Conservation (phyloP, 805 yeast genomes). For the Hanseniaspora mollemarum region DNA sequence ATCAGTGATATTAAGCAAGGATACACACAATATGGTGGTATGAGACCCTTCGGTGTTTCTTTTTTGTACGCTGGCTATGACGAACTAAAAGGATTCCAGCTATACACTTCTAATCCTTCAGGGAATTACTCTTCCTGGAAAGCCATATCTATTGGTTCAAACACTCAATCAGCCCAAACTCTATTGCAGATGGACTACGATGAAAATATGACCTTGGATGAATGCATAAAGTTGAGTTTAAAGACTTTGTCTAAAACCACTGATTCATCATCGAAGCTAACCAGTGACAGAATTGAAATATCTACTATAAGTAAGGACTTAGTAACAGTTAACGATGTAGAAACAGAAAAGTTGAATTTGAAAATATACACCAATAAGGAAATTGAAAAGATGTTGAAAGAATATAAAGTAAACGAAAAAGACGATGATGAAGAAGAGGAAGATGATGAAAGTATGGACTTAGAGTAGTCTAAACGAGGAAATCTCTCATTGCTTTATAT, state of each 20-base stretch:
- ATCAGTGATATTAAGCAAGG: conserved; percentile 94
- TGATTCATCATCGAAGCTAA: conserved; percentile 64
- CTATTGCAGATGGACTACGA: conserved; percentile 88
- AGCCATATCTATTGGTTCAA: conserved; percentile 94
- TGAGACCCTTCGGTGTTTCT: conserved; percentile 96
- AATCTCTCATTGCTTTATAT: background rate
- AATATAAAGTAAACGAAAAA: conserved; percentile 53
- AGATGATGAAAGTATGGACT: conserved; percentile 8
- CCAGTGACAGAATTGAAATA: conserved; percentile 84
- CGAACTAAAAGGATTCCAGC: conserved; percentile 76
- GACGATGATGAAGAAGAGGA: conserved; percentile 33
- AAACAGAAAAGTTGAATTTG: conserved; percentile 44
- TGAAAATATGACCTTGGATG: conserved; percentile 59
- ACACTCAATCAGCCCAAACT: conserved; percentile 92
- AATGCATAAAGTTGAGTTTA: conserved; percentile 77
- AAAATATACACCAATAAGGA: conserved; percentile 73
- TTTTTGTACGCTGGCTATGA: conserved; percentile 94
- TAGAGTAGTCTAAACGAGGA: background rate
- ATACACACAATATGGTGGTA: conserved; percentile 96
- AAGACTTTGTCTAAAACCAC: conserved; percentile 89
- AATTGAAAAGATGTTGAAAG: conserved; percentile 60
- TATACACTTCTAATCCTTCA: conserved; percentile 90
- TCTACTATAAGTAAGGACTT: conserved; percentile 53
- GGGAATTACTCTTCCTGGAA: conserved; percentile 98
- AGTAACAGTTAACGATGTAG: conserved; percentile 12